A percentile compares a stretch with the other conserved stretches of the same genome.
These are phyloP conservation scores for Lolium rigidum DNA, from an alignment of 176 grass and related monocot species.

Conservation along the genomic window DNA sequence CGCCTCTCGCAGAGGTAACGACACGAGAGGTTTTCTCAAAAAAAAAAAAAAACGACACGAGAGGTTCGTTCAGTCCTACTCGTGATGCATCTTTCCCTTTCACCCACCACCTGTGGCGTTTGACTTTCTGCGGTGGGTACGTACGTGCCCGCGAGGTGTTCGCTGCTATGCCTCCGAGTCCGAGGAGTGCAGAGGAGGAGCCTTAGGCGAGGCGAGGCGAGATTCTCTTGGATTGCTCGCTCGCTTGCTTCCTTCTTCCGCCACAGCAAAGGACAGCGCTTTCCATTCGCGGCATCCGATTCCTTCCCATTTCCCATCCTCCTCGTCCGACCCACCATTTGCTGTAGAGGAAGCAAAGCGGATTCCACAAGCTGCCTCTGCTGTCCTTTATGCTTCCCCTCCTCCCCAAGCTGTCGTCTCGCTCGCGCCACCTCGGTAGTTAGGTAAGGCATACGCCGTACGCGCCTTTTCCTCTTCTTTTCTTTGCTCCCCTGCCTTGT, in stretches of 20 bases:
- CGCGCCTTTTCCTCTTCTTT: not conserved
- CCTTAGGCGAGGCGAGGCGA: not conserved
- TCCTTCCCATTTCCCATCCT: not conserved
- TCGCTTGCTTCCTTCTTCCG: not conserved
- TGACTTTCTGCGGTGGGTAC: not conserved
- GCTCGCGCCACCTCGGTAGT: slow-evolving; percentile 9
- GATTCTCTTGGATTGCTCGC: not conserved
- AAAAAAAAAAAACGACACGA: not conserved
- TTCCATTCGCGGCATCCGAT: slow-evolving; percentile 1
- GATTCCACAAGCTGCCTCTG: not conserved
- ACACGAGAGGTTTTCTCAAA: not conserved
- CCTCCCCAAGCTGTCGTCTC: slow-evolving; percentile 34
- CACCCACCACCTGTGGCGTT: not conserved
- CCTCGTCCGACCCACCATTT: not conserved
- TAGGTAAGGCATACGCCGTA: slow-evolving; percentile 33
- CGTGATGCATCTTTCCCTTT: not conserved
- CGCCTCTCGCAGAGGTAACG: slow-evolving; percentile 7
- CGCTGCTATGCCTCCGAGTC: slow-evolving; percentile 13
- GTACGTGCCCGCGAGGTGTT: slow-evolving; percentile 30
- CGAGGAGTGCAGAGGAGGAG: slow-evolving; percentile 9
- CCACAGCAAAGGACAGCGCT: not conserved
- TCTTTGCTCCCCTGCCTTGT: not conserved
- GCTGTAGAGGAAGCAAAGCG: slow-evolving; percentile 6
- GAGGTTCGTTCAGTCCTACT: not conserved
- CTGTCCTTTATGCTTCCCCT: slow-evolving; percentile 6